Conservation (phyloP, 805 yeast species). For the Ogataea siamensis region DNA sequence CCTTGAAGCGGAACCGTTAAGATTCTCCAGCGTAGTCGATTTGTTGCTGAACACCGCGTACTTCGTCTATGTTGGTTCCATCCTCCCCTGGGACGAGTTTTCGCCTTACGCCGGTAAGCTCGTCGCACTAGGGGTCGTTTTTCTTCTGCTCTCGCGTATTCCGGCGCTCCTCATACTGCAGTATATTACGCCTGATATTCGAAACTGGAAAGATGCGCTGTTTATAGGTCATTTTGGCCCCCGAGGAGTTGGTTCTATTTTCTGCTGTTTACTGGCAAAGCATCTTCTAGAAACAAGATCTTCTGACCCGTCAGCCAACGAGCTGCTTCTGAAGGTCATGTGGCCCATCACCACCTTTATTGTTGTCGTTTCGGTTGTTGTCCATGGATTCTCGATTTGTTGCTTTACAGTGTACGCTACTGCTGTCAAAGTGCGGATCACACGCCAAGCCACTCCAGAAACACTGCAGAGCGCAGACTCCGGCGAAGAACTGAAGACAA, state of each 20-base stretch:
- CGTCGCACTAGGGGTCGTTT: constrained; percentile 67
- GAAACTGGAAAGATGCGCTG: constrained; percentile 89
- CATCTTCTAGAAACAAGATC: constrained; percentile 36
- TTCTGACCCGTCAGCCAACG: constrained; percentile 17
- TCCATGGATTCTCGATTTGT: constrained; percentile 91
- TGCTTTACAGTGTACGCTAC: constrained; percentile 38
- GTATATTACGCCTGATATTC: constrained; percentile 81
- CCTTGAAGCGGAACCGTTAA: constrained; percentile 49
- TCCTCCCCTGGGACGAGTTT: constrained; percentile 80
- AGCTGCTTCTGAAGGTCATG: constrained; percentile 35
- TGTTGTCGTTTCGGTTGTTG: constrained; percentile 76
- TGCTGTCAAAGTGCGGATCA: constrained; percentile 32
- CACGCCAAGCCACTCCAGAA: constrained; percentile 22
- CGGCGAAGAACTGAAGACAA: neutral
- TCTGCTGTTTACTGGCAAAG: constrained; percentile 78
- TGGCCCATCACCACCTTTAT: constrained; percentile 87
- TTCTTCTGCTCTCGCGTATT: constrained; percentile 72
- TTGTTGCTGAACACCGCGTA: constrained; percentile 77
- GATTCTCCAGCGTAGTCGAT: constrained; percentile 84
- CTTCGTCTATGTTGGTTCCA: constrained; percentile 87
- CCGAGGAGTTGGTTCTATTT: constrained; percentile 91
- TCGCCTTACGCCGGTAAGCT: constrained; percentile 81
- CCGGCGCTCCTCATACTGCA: constrained; percentile 77
- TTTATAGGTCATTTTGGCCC: constrained; percentile 97
- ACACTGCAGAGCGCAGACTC: neutral